A percentile compares a stretch with the other conserved stretches of the same genome.
phyloP scores from a whole-genome alignment of 2,329 filamentous ascomycete species.

The Penicillium sp. region DNA sequence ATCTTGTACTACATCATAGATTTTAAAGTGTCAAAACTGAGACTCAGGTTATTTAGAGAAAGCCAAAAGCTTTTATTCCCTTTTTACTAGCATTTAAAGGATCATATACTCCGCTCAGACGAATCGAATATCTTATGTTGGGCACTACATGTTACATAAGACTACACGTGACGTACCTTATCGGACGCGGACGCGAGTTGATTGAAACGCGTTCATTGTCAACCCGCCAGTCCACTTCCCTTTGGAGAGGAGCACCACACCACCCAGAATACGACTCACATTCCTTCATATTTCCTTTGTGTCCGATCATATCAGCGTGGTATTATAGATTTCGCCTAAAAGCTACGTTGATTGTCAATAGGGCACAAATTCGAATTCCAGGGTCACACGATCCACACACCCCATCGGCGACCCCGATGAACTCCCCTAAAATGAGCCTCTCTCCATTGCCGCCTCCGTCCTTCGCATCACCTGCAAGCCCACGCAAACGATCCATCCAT shows the following conservation, averaged over 20 bases:
- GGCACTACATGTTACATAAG: constrained; percentile 11
- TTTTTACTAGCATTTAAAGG: background rate
- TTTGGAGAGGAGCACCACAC: constrained; percentile 8
- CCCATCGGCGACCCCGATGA: constrained; percentile 11
- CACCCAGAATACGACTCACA: background rate
- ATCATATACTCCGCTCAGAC: background rate
- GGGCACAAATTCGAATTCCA: background rate
- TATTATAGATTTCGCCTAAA: background rate
- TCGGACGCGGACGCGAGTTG: constrained; percentile 23
- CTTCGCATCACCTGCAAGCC: constrained; percentile 17
- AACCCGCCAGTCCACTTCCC: constrained; percentile 9
- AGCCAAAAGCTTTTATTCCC: background rate
- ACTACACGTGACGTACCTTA: constrained; percentile 19
- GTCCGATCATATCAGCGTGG: background rate
- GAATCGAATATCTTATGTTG: background rate
- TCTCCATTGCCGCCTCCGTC: constrained; percentile 20
- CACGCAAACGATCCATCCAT: constrained; percentile 32
- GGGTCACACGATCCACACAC: background rate
- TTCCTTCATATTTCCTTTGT: background rate
- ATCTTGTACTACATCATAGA: background rate
- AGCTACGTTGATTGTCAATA: background rate
- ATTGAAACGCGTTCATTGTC: constrained; percentile 22
- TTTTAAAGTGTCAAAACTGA: too few species aligned
- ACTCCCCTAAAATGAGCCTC: constrained; percentile 19
- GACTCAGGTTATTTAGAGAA: background rate